Conservation (phyloP, 768 basidiomycete genomes). For the Pisolithus sp. region DNA sequence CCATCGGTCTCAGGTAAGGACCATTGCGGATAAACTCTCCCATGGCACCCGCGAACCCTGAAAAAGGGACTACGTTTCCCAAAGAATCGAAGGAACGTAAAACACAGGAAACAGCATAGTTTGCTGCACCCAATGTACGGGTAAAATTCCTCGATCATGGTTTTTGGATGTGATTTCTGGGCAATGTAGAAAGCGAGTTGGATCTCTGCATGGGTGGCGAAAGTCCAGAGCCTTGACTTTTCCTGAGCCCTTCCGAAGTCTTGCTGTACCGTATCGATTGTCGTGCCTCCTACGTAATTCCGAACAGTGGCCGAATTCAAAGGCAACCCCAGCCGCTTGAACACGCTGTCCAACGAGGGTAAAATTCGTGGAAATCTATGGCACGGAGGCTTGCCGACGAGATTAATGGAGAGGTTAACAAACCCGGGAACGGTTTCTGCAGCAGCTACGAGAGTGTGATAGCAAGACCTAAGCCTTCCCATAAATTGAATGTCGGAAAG, state of each 20-base stretch:
- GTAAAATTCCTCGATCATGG: background rate
- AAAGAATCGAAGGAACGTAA: background rate
- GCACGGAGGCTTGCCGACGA: background rate
- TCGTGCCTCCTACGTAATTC: background rate
- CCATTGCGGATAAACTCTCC: background rate
- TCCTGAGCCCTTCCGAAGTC: background rate
- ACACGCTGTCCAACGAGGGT: background rate
- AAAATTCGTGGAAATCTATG: background rate
- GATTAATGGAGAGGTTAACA: background rate
- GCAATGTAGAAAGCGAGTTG: background rate
- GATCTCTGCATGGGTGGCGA: background rate
- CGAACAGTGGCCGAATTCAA: background rate
- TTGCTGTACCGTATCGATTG: background rate
- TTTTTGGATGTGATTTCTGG: background rate
- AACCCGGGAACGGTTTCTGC: background rate
- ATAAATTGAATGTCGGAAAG: background rate
- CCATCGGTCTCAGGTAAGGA: background rate
- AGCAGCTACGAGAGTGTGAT: background rate
- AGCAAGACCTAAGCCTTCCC: slow-evolving; percentile 1
- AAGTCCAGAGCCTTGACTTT: background rate
- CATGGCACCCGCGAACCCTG: background rate
- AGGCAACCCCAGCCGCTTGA: background rate
- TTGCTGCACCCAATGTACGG: slow-evolving; percentile 1
- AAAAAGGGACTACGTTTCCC: background rate
- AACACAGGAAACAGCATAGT: background rate